phyloP scores from a whole-genome alignment of 495 filamentous ascomycete species.

The Pseudevernia furfuracea region DNA sequence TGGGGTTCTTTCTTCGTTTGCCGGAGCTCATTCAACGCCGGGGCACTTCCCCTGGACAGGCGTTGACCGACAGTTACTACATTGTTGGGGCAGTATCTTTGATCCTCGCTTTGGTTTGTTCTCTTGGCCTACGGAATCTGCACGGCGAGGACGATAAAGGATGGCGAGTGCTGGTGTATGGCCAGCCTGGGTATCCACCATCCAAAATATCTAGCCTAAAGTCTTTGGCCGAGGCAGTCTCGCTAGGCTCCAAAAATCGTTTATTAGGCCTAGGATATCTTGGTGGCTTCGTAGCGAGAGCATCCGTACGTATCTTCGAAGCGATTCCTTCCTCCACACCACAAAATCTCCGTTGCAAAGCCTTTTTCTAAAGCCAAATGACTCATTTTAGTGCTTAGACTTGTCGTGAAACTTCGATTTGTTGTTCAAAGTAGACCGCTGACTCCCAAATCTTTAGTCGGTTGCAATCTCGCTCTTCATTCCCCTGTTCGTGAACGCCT shows the following conservation, averaged over 20 bases:
- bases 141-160: constrained; percentile 72
- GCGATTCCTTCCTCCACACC: background rate
- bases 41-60: constrained; percentile 56
- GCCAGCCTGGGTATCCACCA: background rate
- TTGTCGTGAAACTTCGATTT: too few species aligned
- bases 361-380: background rate
- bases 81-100: constrained; percentile 67
- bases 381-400: background rate
- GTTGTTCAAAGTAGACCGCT: background rate
- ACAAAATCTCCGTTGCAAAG: background rate
- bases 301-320: constrained; percentile 43
- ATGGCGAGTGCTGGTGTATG: constrained; percentile 31
- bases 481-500: constrained; percentile 82
- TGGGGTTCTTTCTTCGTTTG: constrained; percentile 75
- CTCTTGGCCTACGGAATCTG: constrained; percentile 70
- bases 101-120: constrained; percentile 62
- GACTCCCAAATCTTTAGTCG: constrained; percentile 35
- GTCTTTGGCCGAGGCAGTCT: constrained; percentile 53
- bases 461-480: constrained; percentile 93
- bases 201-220: background rate
- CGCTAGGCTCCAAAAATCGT: constrained; percentile 63
- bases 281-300: constrained; percentile 89
- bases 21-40: constrained; percentile 65
- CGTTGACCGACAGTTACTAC: constrained; percentile 77
- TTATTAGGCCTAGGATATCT: constrained; percentile 82